Evolutionary conservation across 2,329 filamentous ascomycete genomes (phyloP).

Genomic region (Fusarium nisikadoi): DNA sequence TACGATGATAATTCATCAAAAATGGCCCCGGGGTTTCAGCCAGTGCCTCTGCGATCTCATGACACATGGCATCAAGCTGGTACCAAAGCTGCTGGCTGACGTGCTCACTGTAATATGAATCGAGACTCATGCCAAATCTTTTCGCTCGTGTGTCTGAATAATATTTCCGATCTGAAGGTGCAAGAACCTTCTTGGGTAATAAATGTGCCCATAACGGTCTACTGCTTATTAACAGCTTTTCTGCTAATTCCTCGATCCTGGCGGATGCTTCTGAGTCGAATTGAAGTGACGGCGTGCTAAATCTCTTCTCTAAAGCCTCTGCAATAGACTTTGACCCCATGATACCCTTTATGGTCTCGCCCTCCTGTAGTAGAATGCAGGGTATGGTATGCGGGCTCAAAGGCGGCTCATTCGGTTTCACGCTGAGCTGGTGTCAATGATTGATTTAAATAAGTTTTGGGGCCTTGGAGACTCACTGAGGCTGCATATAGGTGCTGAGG

Average conservation of each 20-base stretch:
- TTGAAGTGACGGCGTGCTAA: not conserved
- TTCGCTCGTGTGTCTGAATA: not conserved
- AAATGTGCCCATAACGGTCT: constrained; percentile 1
- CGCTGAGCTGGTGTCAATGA: not conserved
- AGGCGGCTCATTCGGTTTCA: not conserved
- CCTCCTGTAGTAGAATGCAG: not conserved
- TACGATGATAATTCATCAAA: not conserved
- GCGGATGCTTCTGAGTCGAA: not conserved
- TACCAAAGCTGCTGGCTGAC: not conserved
- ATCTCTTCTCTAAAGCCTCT: not conserved
- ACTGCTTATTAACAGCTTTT: not conserved
- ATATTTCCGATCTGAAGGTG: not conserved
- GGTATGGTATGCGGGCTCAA: not conserved
- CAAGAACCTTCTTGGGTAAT: not conserved
- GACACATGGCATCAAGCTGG: not conserved
- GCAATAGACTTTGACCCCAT: not conserved
- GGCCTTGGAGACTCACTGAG: rapidly evolving
- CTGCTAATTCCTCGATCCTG: not conserved
- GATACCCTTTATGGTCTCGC: not conserved
- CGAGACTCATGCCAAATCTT: not conserved
- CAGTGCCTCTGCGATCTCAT: not conserved
- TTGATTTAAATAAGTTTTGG: rapidly evolving
- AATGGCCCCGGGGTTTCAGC: not conserved
- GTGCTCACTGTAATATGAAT: not conserved
- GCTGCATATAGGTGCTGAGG: not conserved